phyloP scores from a whole-genome alignment of 2,329 filamentous ascomycete genomes.

The Xylariales sp. region DNA sequence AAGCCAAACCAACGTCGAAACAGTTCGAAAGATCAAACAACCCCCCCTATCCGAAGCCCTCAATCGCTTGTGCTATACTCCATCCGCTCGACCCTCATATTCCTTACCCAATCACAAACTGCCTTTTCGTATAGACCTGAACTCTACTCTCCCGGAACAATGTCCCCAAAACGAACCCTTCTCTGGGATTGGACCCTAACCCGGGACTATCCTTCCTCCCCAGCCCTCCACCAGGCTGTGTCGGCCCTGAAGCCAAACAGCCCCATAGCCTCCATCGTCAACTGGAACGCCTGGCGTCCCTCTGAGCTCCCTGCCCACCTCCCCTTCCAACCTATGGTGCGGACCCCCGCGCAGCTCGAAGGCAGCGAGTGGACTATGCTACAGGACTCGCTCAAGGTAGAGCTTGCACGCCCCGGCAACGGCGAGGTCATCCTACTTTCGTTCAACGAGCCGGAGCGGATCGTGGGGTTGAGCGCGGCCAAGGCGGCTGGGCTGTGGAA shows the following conservation, averaged over 20 bases:
- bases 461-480: neutral
- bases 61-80: too few relatives aligned
- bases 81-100: too few relatives aligned
- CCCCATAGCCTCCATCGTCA: conserved; percentile 31
- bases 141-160: too few relatives aligned
- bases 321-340: conserved; percentile 26
- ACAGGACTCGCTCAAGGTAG: conserved; percentile 11
- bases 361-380: conserved; percentile 15
- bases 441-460: conserved; percentile 9
- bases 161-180: conserved; percentile 31
- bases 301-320: conserved; percentile 29
- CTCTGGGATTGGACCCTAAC: conserved; percentile 41
- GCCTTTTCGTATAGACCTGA: too few relatives aligned
- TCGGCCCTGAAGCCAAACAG: conserved; percentile 19
- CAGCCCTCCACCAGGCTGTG: neutral
- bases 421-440: conserved; percentile 1
- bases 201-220: conserved; percentile 8
- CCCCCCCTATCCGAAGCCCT: too few relatives aligned
- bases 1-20: too few relatives aligned
- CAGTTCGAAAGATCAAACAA: too few relatives aligned
- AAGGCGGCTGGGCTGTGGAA: neutral
- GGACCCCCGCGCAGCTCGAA: neutral
- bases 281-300: conserved; percentile 38
- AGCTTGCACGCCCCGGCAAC: neutral
- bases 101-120: too few relatives aligned